Conservation (phyloP, 805 yeast species). For the Tetrapisispora pingtungensis region DNA sequence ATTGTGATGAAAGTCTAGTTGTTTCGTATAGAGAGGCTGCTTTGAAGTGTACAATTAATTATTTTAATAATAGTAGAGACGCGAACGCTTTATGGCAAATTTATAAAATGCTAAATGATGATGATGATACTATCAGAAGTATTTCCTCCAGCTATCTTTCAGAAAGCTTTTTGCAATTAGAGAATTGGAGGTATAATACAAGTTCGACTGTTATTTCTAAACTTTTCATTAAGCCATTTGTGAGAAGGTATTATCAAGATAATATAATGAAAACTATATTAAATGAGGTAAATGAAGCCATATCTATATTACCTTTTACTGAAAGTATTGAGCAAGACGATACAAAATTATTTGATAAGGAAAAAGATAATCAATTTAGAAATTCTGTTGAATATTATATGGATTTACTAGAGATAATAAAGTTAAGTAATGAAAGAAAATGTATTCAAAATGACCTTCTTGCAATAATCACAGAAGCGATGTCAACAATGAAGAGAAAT, state of each 20-base stretch:
- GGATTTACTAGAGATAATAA: background rate
- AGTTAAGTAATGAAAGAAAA: background rate
- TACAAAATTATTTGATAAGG: constrained; percentile 49
- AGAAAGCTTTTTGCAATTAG: constrained; percentile 22
- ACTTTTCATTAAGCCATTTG: constrained; percentile 12
- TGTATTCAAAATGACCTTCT: too few relatives aligned
- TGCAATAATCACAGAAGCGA: too few relatives aligned
- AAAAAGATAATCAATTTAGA: constrained; percentile 57
- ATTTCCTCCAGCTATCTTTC: constrained; percentile 36
- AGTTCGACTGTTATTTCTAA: constrained; percentile 31
- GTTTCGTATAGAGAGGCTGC: constrained; percentile 19
- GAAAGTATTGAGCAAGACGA: background rate
- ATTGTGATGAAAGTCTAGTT: constrained; percentile 17
- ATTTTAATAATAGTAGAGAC: constrained; percentile 2
- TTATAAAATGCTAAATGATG: constrained; percentile 45
- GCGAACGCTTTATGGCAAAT: constrained; percentile 17
- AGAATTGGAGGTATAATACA: constrained; percentile 2
- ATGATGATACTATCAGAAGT: constrained; percentile 51
- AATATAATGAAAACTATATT: background rate
- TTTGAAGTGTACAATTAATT: constrained; percentile 15
- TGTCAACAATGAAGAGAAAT: background rate
- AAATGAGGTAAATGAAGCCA: background rate
- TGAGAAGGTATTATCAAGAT: background rate
- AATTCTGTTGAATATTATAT: constrained; percentile 30
- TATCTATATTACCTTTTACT: background rate